phyloP scores from a whole-genome alignment of 2,329 filamentous ascomycete genomes.

The Bimuria novae-zelandiae region DNA sequence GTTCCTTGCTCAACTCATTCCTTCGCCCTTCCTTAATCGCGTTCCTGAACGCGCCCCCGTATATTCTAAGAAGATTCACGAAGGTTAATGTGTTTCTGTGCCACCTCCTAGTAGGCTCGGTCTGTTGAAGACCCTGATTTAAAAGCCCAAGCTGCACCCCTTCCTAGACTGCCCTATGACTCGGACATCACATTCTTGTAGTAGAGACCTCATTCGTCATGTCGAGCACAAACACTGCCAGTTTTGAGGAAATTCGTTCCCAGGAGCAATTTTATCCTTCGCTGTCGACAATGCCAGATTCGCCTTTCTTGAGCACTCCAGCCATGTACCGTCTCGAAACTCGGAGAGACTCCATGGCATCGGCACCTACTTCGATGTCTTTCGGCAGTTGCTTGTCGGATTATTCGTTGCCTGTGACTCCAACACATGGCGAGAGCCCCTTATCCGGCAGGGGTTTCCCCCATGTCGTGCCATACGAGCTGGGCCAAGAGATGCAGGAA shows the following conservation, averaged over 20 bases:
- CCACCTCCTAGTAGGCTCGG: constrained; percentile 25
- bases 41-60: constrained; percentile 37
- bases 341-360: constrained; percentile 36
- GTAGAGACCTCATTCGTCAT: constrained; percentile 9
- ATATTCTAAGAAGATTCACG: constrained; percentile 40
- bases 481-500: constrained; percentile 18
- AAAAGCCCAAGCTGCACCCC: constrained; percentile 36
- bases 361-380: constrained; percentile 31
- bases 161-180: constrained; percentile 19
- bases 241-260: constrained; percentile 4
- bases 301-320: constrained; percentile 32
- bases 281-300: constrained; percentile 20
- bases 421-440: constrained; percentile 28
- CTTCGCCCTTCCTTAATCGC: constrained; percentile 40
- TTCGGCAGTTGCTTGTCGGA: constrained; percentile 21
- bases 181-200: constrained; percentile 7
- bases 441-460: constrained; percentile 27
- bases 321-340: constrained; percentile 32
- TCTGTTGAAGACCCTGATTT: constrained; percentile 31
- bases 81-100: constrained; percentile 34
- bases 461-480: constrained; percentile 21
- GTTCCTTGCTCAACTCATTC: constrained; percentile 35
- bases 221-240: constrained; percentile 4
- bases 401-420: constrained; percentile 35
- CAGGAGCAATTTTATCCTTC: constrained; percentile 28